A percentile compares a stretch with the other conserved stretches of the same genome.
Conservation (phyloP, 306 rosid genomes). For the Urtica urens region DNA sequence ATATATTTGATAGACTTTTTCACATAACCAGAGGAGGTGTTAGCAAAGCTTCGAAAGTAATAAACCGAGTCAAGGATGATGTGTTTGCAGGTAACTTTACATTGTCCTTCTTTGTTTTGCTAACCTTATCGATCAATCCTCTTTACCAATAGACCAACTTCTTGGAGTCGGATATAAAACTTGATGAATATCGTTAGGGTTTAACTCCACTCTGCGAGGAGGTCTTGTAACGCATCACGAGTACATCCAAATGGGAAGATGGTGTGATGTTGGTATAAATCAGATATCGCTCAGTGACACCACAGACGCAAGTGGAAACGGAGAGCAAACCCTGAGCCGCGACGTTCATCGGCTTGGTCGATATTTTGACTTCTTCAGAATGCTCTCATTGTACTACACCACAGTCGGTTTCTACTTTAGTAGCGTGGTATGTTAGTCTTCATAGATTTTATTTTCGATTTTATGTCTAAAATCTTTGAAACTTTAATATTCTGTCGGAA, state of each 20-base stretch:
- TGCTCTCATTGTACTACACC: slow-evolving; percentile 94
- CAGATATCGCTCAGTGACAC: slow-evolving; percentile 94
- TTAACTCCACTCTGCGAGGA: slow-evolving; percentile 75
- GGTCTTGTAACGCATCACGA: slow-evolving; percentile 91
- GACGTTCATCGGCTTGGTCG: slow-evolving; percentile 96
- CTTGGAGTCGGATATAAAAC: too few species aligned
- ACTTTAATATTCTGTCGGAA: too few species aligned
- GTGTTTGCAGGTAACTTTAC: slow-evolving; percentile 70
- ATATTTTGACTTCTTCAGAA: slow-evolving; percentile 85
- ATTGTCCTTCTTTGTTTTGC: slow-evolving; percentile 18
- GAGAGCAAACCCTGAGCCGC: slow-evolving; percentile 95
- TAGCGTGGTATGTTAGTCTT: slow-evolving; percentile 51
- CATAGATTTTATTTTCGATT: too few species aligned
- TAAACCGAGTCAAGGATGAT: slow-evolving; percentile 88
- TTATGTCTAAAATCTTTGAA: too few species aligned
- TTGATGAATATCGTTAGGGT: slow-evolving; percentile 62
- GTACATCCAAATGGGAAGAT: slow-evolving; percentile 96
- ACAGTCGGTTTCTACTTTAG: slow-evolving; percentile 98
- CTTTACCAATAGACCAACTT: too few species aligned
- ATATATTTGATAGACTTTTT: slow-evolving; percentile 92
- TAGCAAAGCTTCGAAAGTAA: slow-evolving; percentile 84
- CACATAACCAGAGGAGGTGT: slow-evolving; percentile 98
- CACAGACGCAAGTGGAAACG: slow-evolving; percentile 96
- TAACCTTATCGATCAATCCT: too few species aligned
- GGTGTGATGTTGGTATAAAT: slow-evolving; percentile 96